Percentiles rank a stretch among this genome's conserved stretches.
phyloP scores from a whole-genome alignment of 306 rosid species.

The Malus sylvestris region DNA sequence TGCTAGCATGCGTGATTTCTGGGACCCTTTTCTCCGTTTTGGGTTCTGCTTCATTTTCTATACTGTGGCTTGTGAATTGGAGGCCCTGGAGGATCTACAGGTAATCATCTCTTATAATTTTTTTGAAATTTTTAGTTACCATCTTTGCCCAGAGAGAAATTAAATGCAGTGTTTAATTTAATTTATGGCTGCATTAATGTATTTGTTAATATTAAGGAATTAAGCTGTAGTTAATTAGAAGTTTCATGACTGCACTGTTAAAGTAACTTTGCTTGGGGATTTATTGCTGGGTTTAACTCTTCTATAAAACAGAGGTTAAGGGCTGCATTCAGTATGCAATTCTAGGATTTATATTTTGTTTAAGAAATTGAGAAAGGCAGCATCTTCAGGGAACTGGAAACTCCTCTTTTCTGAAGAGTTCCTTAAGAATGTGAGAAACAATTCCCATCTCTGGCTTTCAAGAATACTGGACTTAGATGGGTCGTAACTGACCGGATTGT shows the following conservation, averaged over 20 bases:
- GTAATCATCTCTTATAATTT: conserved; percentile 17
- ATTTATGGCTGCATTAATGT: not conserved
- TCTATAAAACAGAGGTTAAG: not conserved
- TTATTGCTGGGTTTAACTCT: not conserved
- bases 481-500: not conserved
- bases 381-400: not conserved
- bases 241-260: not conserved
- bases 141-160: not conserved
- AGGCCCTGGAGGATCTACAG: conserved; percentile 99
- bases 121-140: not conserved
- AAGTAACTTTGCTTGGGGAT: not conserved
- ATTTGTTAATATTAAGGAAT: not conserved
- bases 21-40: conserved; percentile 79
- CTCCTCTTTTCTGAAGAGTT: not conserved
- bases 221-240: not conserved
- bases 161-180: not conserved
- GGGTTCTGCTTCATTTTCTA: conserved; percentile 71
- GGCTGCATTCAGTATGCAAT: not conserved
- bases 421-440: not conserved
- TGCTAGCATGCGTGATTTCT: conserved; percentile 73
- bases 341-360: not conserved
- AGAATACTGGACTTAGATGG: not conserved
- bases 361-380: not conserved
- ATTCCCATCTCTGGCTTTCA: not conserved
- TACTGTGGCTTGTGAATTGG: conserved; percentile 97